Evolutionary conservation across 345 rosid genomes (phyloP).

Genomic region (Eucalyptus guilfoylei): DNA sequence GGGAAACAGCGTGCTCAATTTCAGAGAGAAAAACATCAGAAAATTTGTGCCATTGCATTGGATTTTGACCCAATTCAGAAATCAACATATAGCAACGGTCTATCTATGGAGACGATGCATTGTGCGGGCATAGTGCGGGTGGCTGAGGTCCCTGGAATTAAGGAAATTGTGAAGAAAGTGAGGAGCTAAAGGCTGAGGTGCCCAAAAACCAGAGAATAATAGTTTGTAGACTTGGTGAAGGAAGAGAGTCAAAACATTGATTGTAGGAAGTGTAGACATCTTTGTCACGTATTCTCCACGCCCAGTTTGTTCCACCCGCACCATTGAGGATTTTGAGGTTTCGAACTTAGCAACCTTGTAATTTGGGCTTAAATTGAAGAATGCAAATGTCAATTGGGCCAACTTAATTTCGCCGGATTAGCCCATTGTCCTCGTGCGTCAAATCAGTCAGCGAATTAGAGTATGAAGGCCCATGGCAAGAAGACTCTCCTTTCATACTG

Average conservation of each 20-base stretch:
- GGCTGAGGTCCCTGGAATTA: background rate
- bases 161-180: background rate
- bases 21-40: background rate
- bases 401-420: too few relatives aligned
- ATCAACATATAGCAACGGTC: background rate
- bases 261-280: background rate
- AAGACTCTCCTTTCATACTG: background rate
- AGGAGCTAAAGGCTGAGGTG: background rate
- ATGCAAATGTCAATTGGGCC: too few relatives aligned
- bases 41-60: background rate
- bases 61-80: background rate
- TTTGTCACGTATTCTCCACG: background rate
- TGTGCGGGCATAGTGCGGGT: background rate
- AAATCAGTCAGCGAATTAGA: background rate
- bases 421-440: background rate
- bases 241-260: background rate
- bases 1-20: background rate
- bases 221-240: background rate
- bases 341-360: background rate
- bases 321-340: background rate
- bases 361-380: too few relatives aligned
- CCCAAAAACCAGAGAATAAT: background rate
- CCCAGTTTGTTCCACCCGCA: background rate
- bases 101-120: background rate
- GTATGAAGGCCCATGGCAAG: background rate